Evolutionary conservation across 2,329 filamentous ascomycete species (phyloP).

Genomic region (Phoma sp.): DNA sequence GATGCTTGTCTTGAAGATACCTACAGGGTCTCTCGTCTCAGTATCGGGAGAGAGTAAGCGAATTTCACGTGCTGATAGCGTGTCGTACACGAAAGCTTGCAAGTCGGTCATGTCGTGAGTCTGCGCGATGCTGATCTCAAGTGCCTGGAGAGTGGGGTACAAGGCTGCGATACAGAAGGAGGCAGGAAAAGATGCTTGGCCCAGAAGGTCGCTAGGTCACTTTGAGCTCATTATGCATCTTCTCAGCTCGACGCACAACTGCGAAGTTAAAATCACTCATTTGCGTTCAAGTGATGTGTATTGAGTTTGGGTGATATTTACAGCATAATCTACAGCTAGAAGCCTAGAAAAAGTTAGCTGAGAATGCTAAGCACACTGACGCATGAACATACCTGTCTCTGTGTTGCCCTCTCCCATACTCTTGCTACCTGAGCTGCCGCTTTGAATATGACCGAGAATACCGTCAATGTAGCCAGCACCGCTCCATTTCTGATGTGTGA

Average conservation of each 20-base stretch:
- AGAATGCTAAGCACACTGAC: no score
- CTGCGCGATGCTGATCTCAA: background rate
- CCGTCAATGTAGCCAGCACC: slow-evolving; percentile 81
- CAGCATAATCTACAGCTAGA: background rate
- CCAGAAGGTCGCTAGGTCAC: background rate
- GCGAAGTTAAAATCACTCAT: background rate
- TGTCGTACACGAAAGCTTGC: background rate
- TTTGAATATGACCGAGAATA: slow-evolving; percentile 87
- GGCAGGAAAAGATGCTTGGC: background rate
- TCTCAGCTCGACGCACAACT: background rate
- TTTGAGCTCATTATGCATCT: background rate
- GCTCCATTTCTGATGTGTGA: slow-evolving; percentile 92
- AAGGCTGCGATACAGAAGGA: background rate
- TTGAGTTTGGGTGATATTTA: background rate
- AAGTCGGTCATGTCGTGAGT: background rate
- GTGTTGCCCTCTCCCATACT: slow-evolving; percentile 97
- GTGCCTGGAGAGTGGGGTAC: background rate
- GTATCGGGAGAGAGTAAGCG: background rate
- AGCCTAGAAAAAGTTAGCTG: slow-evolving; percentile 2
- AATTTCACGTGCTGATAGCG: background rate
- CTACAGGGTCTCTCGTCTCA: background rate
- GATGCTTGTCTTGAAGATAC: background rate
- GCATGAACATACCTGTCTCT: slow-evolving; percentile 59
- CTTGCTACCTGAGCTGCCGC: slow-evolving; percentile 84
- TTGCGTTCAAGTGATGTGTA: background rate